Evolutionary conservation across 1,284 basidiomycete genomes (phyloP).

Genomic region (Leccinum insigne): DNA sequence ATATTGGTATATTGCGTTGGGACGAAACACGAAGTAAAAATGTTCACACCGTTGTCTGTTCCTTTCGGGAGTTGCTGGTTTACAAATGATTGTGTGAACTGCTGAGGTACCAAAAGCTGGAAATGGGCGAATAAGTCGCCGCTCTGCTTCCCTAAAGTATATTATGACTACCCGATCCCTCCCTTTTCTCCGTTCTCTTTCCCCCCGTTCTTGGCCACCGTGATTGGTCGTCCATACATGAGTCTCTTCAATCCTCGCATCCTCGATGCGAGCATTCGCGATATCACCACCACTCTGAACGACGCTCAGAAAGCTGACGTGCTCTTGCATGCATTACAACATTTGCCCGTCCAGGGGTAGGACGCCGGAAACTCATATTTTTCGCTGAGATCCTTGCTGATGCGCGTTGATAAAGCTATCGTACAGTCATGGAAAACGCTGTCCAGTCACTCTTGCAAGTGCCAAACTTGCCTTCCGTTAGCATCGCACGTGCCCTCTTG

Average conservation of each 20-base stretch:
- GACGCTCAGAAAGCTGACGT: conserved; percentile 68
- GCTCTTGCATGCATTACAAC: conserved; percentile 60
- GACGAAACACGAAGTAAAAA: neutral
- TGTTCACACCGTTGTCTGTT: neutral
- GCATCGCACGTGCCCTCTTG: conserved; percentile 58
- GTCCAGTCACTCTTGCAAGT: conserved; percentile 68
- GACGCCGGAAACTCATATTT: conserved; percentile 25
- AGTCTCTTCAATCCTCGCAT: conserved; percentile 65
- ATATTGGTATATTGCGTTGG: neutral
- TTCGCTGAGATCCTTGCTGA: conserved; percentile 23
- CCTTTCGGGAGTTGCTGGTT: neutral
- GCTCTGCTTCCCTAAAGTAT: neutral
- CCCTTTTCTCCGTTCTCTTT: neutral
- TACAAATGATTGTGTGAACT: neutral
- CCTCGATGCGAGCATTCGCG: conserved; percentile 68
- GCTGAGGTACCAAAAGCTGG: neutral
- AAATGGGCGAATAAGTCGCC: neutral
- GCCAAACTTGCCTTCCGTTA: conserved; percentile 49
- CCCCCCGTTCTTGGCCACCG: neutral
- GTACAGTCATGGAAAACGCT: conserved; percentile 70
- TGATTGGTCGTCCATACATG: conserved; percentile 31
- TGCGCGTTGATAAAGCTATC: conserved; percentile 40
- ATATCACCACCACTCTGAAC: conserved; percentile 54
- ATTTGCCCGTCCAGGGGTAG: conserved; percentile 48
- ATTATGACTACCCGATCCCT: neutral